Evolutionary conservation across 1,284 basidiomycete species (phyloP).

Genomic region (Trichosporon faecale): DNA sequence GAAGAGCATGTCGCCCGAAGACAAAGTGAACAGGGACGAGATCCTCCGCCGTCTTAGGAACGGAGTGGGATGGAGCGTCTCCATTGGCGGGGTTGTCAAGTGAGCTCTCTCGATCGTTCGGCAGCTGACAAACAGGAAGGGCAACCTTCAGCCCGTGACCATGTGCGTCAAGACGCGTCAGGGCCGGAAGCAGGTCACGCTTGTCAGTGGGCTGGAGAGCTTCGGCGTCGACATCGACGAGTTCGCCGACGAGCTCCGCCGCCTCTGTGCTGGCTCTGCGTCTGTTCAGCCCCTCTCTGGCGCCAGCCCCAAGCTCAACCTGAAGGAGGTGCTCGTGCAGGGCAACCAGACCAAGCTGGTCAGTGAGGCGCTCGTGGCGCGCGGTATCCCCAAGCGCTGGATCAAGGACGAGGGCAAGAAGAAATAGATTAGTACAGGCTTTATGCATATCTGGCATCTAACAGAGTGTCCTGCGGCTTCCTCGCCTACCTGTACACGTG

Average conservation of each 20-base stretch:
- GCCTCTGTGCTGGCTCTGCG: conserved; percentile 71
- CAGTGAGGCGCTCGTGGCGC: conserved; percentile 62
- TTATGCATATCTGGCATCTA: background rate
- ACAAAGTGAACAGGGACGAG: conserved; percentile 62
- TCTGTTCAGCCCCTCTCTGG: conserved; percentile 54
- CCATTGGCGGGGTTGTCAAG: conserved; percentile 42
- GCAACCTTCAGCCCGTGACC: conserved; percentile 64
- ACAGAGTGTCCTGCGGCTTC: background rate
- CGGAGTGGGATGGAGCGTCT: conserved; percentile 39
- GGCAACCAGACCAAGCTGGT: conserved; percentile 71
- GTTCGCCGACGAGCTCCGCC: conserved; percentile 74
- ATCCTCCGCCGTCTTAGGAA: conserved; percentile 52
- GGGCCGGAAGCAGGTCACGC: conserved; percentile 71
- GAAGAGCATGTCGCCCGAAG: conserved; percentile 31
- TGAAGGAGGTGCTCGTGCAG: conserved; percentile 71
- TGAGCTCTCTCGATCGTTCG: conserved; percentile 9
- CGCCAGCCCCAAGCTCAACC: conserved; percentile 43
- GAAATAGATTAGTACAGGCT: conserved; percentile 13
- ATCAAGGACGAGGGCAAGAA: conserved; percentile 57
- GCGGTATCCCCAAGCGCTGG: conserved; percentile 75
- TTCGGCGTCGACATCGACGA: conserved; percentile 67
- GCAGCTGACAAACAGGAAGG: conserved; percentile 60
- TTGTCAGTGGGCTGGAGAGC: conserved; percentile 72
- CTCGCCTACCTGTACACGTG: no score
- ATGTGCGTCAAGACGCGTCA: conserved; percentile 68